A percentile compares a stretch with the other conserved stretches of the same genome.
These are phyloP conservation scores for Fusarium sp. DNA, from an alignment of 2,329 filamentous ascomycete species.

Conservation along the genomic window DNA sequence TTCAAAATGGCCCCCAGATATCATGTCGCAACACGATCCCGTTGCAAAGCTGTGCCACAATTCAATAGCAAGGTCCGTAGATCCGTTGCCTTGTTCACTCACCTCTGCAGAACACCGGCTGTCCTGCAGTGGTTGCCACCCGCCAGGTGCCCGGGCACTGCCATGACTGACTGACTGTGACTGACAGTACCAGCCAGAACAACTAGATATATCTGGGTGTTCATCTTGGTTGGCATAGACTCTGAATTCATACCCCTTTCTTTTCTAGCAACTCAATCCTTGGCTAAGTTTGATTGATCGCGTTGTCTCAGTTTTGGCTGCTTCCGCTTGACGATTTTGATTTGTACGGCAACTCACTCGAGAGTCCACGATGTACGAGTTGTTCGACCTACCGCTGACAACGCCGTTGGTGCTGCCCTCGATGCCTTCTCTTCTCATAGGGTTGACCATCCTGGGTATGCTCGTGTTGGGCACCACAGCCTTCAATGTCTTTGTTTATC, in stretches of 20 bases:
- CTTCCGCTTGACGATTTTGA: background rate
- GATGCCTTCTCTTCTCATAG: constrained; percentile 4
- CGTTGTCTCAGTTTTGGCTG: background rate
- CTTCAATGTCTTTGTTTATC: constrained; percentile 56
- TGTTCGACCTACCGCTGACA: background rate
- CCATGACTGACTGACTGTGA: background rate
- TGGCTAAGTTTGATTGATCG: background rate
- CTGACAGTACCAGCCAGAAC: background rate
- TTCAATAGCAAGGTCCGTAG: constrained; percentile 4
- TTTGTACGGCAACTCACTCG: background rate
- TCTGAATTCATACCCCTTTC: background rate
- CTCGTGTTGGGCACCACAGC: background rate
- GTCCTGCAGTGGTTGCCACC: constrained; percentile 26
- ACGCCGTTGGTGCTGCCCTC: constrained; percentile 1
- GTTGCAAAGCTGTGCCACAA: constrained; percentile 27
- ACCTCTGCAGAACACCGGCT: background rate
- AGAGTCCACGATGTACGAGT: constrained; percentile 1
- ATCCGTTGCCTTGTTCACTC: background rate
- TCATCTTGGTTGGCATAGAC: background rate
- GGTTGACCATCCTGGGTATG: background rate
- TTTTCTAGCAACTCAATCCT: background rate
- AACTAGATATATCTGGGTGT: constrained; percentile 10
- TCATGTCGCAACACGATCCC: background rate
- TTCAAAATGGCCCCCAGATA: constrained; percentile 14
- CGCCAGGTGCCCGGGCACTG: constrained; percentile 20